Conservation (phyloP, 805 yeast genomes). For the Saccharomycopsis babjevae region DNA sequence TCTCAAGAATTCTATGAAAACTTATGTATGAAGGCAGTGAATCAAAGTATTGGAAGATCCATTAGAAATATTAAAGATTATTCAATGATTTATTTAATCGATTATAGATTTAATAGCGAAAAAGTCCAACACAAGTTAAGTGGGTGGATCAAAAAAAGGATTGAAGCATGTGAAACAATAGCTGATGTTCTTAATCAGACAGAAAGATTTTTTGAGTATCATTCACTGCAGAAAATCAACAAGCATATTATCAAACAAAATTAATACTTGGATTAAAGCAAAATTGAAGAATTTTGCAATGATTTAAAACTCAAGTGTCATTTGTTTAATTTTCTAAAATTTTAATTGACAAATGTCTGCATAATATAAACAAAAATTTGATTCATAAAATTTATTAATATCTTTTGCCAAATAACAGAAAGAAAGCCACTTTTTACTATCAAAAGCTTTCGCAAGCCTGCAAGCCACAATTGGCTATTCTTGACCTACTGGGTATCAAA, state of each 20-base stretch:
- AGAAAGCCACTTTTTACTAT: too few relatives aligned
- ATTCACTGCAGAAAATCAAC: neutral
- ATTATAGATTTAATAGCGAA: slow-evolving; percentile 41
- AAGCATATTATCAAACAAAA: neutral
- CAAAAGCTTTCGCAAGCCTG: too few relatives aligned
- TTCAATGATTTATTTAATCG: slow-evolving; percentile 64
- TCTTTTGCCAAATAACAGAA: too few relatives aligned
- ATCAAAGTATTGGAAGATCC: slow-evolving; percentile 88
- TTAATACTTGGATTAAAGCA: too few relatives aligned
- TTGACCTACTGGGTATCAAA: slow-evolving; percentile 19
- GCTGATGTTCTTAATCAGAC: neutral
- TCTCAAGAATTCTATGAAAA: slow-evolving; percentile 63
- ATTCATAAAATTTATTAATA: too few relatives aligned
- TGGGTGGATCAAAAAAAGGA: slow-evolving; percentile 56
- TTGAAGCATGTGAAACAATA: slow-evolving; percentile 12
- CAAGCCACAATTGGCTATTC: too few relatives aligned
- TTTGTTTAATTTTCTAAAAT: too few relatives aligned
- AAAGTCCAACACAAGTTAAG: slow-evolving; percentile 52
- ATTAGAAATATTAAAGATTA: slow-evolving; percentile 78
- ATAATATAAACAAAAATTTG: too few relatives aligned
- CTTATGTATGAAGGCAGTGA: slow-evolving; percentile 81
- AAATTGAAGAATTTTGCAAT: too few relatives aligned
- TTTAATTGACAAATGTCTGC: too few relatives aligned
- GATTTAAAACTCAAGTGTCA: too few relatives aligned
- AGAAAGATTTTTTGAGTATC: neutral